Evolutionary conservation across 192 early-diverging fungal genomes (phyloP).

Genomic region (Coemansia sp.): DNA sequence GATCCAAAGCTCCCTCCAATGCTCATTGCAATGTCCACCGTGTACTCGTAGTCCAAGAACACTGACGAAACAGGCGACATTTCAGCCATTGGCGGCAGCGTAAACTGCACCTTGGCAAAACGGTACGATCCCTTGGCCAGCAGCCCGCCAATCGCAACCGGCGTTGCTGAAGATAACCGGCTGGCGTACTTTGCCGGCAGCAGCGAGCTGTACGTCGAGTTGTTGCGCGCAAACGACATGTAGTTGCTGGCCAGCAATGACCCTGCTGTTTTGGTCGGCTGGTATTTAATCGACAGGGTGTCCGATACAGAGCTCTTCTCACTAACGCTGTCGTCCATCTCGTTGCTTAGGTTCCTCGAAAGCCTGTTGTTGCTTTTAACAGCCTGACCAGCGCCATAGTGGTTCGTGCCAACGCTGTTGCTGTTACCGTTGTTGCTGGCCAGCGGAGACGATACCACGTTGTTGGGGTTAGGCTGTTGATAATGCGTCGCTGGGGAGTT

Average conservation of each 20-base stretch:
- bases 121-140: slow-evolving; percentile 51
- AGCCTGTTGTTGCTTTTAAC: slow-evolving; percentile 14
- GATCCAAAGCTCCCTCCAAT: slow-evolving; percentile 54
- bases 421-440: neutral
- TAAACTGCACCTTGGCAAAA: slow-evolving; percentile 55
- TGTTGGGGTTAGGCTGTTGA: neutral
- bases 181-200: slow-evolving; percentile 14
- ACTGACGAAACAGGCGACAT: slow-evolving; percentile 55
- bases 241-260: slow-evolving; percentile 14
- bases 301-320: slow-evolving; percentile 55
- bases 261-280: slow-evolving; percentile 20
- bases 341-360: slow-evolving; percentile 32
- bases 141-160: slow-evolving; percentile 42
- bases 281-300: slow-evolving; percentile 47
- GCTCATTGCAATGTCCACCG: slow-evolving; percentile 46
- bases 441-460: neutral
- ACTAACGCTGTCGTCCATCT: slow-evolving; percentile 44
- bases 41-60: slow-evolving; percentile 56
- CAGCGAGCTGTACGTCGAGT: slow-evolving; percentile 12
- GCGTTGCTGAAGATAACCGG: slow-evolving; percentile 20
- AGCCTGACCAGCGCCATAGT: neutral
- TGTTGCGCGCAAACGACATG: slow-evolving; percentile 30
- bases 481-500: neutral
- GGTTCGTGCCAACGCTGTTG: neutral
- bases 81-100: slow-evolving; percentile 36